Percentiles rank a stretch among this genome's conserved stretches.
phyloP scores from a whole-genome alignment of 225 moss, liverwort and hornwort species.

The Polytrichum formosum region DNA sequence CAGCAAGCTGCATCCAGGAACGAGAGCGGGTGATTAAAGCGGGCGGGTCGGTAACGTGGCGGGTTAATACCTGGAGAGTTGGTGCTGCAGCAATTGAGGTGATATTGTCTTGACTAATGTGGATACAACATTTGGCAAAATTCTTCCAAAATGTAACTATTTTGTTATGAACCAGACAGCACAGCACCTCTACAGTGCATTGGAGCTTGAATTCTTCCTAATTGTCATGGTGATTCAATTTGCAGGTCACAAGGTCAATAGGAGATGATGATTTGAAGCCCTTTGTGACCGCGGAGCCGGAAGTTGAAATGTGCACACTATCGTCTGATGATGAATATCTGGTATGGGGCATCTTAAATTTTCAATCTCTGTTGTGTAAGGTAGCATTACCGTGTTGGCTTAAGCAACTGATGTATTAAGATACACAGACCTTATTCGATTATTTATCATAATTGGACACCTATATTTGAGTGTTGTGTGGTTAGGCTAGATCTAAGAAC shows the following conservation, averaged over 20 bases:
- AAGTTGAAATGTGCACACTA: conserved; percentile 37
- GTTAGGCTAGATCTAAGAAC: no score
- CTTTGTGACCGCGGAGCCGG: conserved; percentile 60
- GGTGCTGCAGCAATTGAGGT: conserved; percentile 69
- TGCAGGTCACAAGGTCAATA: conserved; percentile 67
- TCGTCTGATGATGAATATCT: conserved; percentile 50
- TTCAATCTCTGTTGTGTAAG: not conserved
- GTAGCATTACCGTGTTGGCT: no score
- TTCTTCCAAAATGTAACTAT: no score
- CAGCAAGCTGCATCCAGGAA: conserved; percentile 55
- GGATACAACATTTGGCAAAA: no score
- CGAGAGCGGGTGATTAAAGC: conserved; percentile 54
- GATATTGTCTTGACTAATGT: no score
- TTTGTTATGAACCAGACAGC: no score
- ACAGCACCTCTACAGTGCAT: no score
- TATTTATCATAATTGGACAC: no score
- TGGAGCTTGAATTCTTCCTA: not conserved
- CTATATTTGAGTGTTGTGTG: no score
- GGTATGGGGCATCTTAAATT: conserved; percentile 19
- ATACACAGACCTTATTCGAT: not conserved
- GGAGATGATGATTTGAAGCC: conserved; percentile 73
- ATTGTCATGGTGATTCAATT: conserved; percentile 1
- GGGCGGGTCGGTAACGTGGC: conserved; percentile 59
- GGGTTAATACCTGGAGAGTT: conserved; percentile 65
- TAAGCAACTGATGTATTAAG: not conserved